Evolutionary conservation across 2,329 filamentous ascomycete genomes (phyloP), one percentile per base, ranked within the genome.

Genomic region (Aspergillus ochraceus): DNA sequence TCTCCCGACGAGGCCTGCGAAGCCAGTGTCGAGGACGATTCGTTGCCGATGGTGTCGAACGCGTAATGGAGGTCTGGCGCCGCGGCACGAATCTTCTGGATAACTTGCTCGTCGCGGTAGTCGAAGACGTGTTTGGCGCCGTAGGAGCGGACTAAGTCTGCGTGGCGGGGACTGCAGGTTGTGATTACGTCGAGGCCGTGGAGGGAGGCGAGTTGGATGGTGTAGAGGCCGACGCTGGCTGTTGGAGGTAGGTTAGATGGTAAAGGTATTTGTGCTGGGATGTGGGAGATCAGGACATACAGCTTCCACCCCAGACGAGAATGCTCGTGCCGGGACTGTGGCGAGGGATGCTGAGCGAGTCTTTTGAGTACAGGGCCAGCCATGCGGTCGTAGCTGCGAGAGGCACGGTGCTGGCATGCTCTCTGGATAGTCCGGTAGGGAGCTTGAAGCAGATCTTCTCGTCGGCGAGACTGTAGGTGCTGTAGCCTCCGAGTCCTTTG

Each of bases 241-340:
- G 30, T 4, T 14, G 32, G 12, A 4, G 10, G 10, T 36, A 14
- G 12, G 11, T 32, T 36, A 36, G 32, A 36, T 36, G 3, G 12
- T 36, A 11, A 5, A 36, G 4, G 8, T 29, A 29, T 29, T 9
- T 29, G 26, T 11, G 11, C 11, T 36, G 4, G 32, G 10, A 9
- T 17, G 3, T 10, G 4, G 11, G 17, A 22, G 32, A 36, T 6
- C 14, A 49, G 29, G 22, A 71, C 70, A 67, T 70, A 74, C 78
- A 80, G 42, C 77, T 80, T 36, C 78, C 79, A 22, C 77, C 79
- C 76, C 77, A 82, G 14, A 81, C 69, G 5, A 82, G 67, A 4
- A 82, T 65, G 29, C 63, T 68, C 11, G 50, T 60, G 0, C 46
- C 54, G 36, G 49, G 55, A 3, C 59, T 51, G 3, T 60, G 53